Conservation (phyloP, 1,284 basidiomycete genomes). For the Peniophora sp. region DNA sequence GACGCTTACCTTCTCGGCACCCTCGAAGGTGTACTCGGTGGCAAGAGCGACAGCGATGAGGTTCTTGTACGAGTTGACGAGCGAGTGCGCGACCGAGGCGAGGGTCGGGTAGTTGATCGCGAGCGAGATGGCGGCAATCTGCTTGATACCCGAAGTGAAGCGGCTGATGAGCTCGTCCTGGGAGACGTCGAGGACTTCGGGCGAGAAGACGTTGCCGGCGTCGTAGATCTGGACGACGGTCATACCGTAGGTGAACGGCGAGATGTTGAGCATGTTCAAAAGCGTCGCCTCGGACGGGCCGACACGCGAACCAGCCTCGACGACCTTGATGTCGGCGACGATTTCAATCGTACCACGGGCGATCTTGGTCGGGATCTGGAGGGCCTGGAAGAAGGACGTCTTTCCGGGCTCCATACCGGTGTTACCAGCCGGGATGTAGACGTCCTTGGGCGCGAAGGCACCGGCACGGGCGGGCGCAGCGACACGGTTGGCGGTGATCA, state of each 20-base stretch:
- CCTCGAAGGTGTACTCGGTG: constrained; percentile 95
- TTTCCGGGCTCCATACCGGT: constrained; percentile 99
- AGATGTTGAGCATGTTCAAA: constrained; percentile 99
- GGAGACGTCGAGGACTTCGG: constrained; percentile 89
- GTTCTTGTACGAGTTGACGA: constrained; percentile 99
- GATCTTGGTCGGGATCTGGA: constrained; percentile 99
- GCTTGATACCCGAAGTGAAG: constrained; percentile 91
- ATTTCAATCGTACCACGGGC: constrained; percentile 99
- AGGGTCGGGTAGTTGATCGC: constrained; percentile 95
- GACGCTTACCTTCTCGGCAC: constrained; percentile 76
- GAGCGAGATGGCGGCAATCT: constrained; percentile 92
- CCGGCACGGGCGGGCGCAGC: constrained; percentile 98
- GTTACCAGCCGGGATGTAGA: constrained; percentile 91
- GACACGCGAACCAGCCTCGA: constrained; percentile 86
- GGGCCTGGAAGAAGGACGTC: constrained; percentile 99
- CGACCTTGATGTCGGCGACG: constrained; percentile 94
- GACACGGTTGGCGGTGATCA: constrained; percentile 95
- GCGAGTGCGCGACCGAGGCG: constrained; percentile 87
- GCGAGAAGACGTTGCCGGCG: constrained; percentile 84
- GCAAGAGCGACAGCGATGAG: constrained; percentile 84
- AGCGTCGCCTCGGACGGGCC: constrained; percentile 96
- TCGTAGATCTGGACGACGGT: constrained; percentile 92
- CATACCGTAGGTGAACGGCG: constrained; percentile 99
- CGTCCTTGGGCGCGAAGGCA: constrained; percentile 90
- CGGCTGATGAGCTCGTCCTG: constrained; percentile 87